phyloP scores from a whole-genome alignment of 2,329 filamentous ascomycete species.

The Alternaria tenuissima region DNA sequence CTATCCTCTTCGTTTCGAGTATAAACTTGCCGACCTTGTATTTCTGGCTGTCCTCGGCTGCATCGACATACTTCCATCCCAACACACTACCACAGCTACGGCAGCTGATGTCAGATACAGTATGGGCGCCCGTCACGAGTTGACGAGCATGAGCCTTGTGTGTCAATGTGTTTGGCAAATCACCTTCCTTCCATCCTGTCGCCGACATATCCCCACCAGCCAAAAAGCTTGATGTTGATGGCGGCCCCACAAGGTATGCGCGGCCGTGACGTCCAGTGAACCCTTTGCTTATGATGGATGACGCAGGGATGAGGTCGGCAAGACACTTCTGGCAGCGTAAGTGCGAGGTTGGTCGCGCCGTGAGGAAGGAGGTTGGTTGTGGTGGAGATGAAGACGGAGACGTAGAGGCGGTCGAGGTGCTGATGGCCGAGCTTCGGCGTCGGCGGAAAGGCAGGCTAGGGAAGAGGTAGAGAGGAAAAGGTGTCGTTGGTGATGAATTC shows the following conservation, averaged over 20 bases:
- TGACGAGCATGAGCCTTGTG: constrained; percentile 65
- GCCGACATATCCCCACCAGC: constrained; percentile 10
- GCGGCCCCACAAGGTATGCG: constrained; percentile 67
- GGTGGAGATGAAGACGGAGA: constrained; percentile 37
- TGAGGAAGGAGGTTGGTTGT: constrained; percentile 36
- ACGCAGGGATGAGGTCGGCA: constrained; percentile 65
- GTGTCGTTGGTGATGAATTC: constrained; percentile 43
- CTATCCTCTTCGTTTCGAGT: constrained; percentile 66
- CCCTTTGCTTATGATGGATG: constrained; percentile 69
- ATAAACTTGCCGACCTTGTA: constrained; percentile 75
- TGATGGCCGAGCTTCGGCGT: constrained; percentile 52
- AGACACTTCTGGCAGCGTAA: constrained; percentile 68
- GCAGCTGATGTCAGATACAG: constrained; percentile 68
- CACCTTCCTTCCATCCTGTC: constrained; percentile 31
- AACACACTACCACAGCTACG: constrained; percentile 63
- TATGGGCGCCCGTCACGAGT: constrained; percentile 69
- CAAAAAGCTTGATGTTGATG: constrained; percentile 39
- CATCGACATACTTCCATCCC: constrained; percentile 72
- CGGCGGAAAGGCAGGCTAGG: constrained; percentile 51
- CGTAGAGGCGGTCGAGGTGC: constrained; percentile 35
- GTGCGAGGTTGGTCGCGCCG: constrained; percentile 57
- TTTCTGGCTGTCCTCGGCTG: constrained; percentile 67
- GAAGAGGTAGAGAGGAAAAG: constrained; percentile 53
- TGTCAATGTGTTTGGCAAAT: constrained; percentile 66
- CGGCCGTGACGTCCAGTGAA: constrained; percentile 72